Evolutionary conservation across 495 filamentous ascomycete species (phyloP).

Genomic region (Penicillium coprophilum): DNA sequence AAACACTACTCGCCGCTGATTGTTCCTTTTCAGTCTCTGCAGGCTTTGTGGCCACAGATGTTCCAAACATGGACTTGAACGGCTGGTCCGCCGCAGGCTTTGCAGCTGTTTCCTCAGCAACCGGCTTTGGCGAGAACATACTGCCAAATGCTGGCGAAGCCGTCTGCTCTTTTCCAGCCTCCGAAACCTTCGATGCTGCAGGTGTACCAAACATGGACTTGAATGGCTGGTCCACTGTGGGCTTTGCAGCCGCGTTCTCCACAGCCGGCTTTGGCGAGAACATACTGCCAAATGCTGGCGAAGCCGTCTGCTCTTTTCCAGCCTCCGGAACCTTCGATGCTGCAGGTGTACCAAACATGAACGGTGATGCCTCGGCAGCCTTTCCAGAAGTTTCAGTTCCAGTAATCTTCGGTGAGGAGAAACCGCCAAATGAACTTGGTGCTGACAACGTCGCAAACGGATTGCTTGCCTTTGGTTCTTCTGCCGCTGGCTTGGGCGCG

Average conservation of each 20-base stretch:
- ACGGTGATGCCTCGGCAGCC: not conserved
- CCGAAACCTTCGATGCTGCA: not conserved
- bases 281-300: slow-evolving; percentile 12
- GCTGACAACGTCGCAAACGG: slow-evolving; percentile 9
- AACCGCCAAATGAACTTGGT: not conserved
- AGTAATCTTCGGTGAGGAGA: slow-evolving; percentile 6
- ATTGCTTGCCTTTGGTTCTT: slow-evolving; percentile 2
- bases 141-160: slow-evolving; percentile 8
- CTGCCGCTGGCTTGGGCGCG: slow-evolving; percentile 5
- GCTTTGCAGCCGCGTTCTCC: slow-evolving; percentile 1
- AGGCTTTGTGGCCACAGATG: slow-evolving; percentile 7
- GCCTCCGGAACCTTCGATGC: slow-evolving; percentile 1
- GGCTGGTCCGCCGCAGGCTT: slow-evolving; percentile 10
- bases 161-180: not conserved
- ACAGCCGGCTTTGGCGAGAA: slow-evolving; percentile 15
- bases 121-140: slow-evolving; percentile 18
- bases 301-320: not conserved
- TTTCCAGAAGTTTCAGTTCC: slow-evolving; percentile 5
- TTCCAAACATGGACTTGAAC: slow-evolving; percentile 14
- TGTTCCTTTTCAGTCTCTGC: slow-evolving; percentile 1
- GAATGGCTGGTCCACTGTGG: slow-evolving; percentile 1
- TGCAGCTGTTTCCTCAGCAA: not conserved
- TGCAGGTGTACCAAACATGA: slow-evolving; percentile 10
- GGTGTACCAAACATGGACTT: slow-evolving; percentile 9
- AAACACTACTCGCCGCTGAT: slow-evolving; percentile 5